phyloP scores from a whole-genome alignment of 352 stramenopile genomes.

The Globisporangium radiosum region DNA sequence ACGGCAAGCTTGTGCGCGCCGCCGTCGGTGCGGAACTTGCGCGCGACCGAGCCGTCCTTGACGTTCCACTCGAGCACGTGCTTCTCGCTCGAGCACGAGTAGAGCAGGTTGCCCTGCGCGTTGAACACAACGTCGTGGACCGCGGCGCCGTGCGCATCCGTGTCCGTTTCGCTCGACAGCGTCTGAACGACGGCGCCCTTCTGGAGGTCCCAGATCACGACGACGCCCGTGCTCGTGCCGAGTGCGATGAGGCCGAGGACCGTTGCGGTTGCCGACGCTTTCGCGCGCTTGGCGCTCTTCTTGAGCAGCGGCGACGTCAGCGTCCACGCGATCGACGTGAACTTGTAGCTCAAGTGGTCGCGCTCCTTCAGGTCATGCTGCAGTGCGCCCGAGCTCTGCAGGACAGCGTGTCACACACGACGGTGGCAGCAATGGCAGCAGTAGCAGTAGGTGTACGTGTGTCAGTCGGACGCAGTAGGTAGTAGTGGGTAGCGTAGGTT shows the following conservation, averaged over 20 bases:
- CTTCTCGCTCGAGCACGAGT: constrained; percentile 65
- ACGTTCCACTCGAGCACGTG: constrained; percentile 78
- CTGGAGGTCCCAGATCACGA: constrained; percentile 74
- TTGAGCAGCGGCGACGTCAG: constrained; percentile 30
- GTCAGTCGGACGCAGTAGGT: not conserved
- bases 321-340: constrained; percentile 70
- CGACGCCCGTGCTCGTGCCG: constrained; percentile 53
- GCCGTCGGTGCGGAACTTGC: constrained; percentile 55
- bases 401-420: too few relatives aligned
- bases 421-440: not conserved
- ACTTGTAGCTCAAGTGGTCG: constrained; percentile 81
- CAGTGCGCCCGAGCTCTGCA: constrained; percentile 42
- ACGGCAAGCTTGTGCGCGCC: constrained; percentile 63
- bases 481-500: not conserved
- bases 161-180: constrained; percentile 38
- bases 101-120: constrained; percentile 55
- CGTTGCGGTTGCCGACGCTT: constrained; percentile 6
- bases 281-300: constrained; percentile 40
- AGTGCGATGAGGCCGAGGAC: constrained; percentile 56
- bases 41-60: constrained; percentile 35
- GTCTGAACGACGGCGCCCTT: constrained; percentile 57
- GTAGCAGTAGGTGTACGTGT: not conserved
- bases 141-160: constrained; percentile 34
- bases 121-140: constrained; percentile 72
- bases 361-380: constrained; percentile 77